Evolutionary conservation across 2,329 filamentous ascomycete genomes (phyloP).

Genomic region (Pseudophaeomoniella oleicola): DNA sequence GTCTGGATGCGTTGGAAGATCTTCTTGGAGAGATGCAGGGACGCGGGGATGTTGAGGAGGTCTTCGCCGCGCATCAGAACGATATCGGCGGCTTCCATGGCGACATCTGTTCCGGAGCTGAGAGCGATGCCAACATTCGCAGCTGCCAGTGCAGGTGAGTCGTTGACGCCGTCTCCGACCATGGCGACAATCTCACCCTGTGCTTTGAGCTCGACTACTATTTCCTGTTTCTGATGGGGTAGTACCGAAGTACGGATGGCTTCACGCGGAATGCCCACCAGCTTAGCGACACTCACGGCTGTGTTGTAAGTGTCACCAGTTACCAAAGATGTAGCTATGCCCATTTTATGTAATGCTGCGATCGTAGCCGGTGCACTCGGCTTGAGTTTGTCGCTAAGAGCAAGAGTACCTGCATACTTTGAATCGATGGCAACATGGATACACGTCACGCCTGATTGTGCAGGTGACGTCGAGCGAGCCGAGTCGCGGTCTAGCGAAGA

Average conservation of each 20-base stretch:
- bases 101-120: constrained; percentile 83
- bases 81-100: constrained; percentile 91
- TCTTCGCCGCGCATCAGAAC: constrained; percentile 90
- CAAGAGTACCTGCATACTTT: constrained; percentile 65
- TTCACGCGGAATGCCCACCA: constrained; percentile 63
- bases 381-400: constrained; percentile 83
- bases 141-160: constrained; percentile 85
- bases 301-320: constrained; percentile 83
- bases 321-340: constrained; percentile 77
- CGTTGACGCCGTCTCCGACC: constrained; percentile 98
- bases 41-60: constrained; percentile 81
- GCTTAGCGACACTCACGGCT: constrained; percentile 65
- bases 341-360: constrained; percentile 67
- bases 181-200: constrained; percentile 73
- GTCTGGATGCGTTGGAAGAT: constrained; percentile 91
- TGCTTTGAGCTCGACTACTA: constrained; percentile 63
- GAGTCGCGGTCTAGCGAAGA: constrained; percentile 10
- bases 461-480: constrained; percentile 15
- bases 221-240: constrained; percentile 79
- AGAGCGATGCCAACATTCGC: constrained; percentile 90
- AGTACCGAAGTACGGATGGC: constrained; percentile 78
- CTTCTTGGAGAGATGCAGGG: constrained; percentile 62
- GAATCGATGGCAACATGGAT: constrained; percentile 85
- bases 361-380: constrained; percentile 69
- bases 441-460: constrained; percentile 63